These are phyloP conservation scores for Fusarium sp. DNA, from an alignment of 2,329 filamentous ascomycete species.

Conservation along the genomic window DNA sequence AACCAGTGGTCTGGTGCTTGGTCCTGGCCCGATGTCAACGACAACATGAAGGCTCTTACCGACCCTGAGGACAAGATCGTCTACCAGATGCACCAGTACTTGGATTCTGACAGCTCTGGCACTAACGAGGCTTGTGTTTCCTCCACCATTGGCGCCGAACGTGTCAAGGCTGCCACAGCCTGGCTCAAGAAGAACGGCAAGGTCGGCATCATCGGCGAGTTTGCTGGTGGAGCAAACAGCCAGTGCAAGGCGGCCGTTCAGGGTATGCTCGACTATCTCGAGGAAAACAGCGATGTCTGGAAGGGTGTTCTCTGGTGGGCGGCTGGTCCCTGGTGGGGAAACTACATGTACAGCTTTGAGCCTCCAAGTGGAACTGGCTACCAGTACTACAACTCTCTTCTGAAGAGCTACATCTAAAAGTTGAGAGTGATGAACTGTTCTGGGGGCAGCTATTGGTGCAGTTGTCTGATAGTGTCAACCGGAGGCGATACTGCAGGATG, in stretches of 20 bases:
- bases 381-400: slow-evolving; percentile 43
- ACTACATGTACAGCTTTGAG: slow-evolving; percentile 63
- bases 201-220: slow-evolving; percentile 67
- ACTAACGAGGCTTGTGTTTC: slow-evolving; percentile 62
- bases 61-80: slow-evolving; percentile 64
- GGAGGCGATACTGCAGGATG: not conserved
- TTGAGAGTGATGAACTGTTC: not conserved
- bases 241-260: slow-evolving; percentile 65
- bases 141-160: slow-evolving; percentile 61
- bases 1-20: slow-evolving; percentile 68
- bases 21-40: slow-evolving; percentile 56
- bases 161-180: slow-evolving; percentile 60
- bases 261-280: slow-evolving; percentile 63
- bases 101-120: slow-evolving; percentile 66
- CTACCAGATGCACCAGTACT: slow-evolving; percentile 72
- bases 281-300: slow-evolving; percentile 69
- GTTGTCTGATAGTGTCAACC: not conserved
- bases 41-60: slow-evolving; percentile 55
- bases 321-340: slow-evolving; percentile 70
- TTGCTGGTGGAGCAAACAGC: slow-evolving; percentile 64
- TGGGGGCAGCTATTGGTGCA: not conserved
- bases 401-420: slow-evolving; percentile 44
- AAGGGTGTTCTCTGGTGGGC: slow-evolving; percentile 68
- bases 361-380: slow-evolving; percentile 59
- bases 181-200: slow-evolving; percentile 69